Conservation (phyloP, 2,329 filamentous ascomycete genomes). For the Teratosphaeria nubilosa region DNA sequence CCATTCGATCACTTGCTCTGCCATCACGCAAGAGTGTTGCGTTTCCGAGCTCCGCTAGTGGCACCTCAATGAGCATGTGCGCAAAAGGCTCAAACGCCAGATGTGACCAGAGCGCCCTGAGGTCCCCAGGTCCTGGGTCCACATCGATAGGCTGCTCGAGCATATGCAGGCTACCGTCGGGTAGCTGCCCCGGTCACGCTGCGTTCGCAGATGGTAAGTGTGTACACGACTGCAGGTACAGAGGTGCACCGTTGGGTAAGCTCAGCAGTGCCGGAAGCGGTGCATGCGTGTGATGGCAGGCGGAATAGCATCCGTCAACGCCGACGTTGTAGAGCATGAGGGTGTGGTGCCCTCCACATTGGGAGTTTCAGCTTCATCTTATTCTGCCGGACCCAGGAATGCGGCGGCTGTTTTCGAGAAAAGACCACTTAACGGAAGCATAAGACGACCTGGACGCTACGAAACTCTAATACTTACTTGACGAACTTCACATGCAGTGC, state of each 20-base stretch:
- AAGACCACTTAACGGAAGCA: conserved; percentile 10
- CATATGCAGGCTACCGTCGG: conserved; percentile 21
- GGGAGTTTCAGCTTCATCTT: conserved; percentile 14
- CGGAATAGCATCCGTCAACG: background rate
- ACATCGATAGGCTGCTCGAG: conserved; percentile 10
- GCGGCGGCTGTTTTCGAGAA: conserved; percentile 6
- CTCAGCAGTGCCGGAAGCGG: background rate
- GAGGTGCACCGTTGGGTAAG: background rate
- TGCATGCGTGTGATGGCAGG: background rate
- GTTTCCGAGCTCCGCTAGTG: background rate
- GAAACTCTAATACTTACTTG: conserved; percentile 11
- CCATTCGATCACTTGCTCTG: background rate
- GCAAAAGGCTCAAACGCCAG: conserved; percentile 10
- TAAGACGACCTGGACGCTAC: conserved; percentile 2
- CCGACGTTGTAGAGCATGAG: background rate
- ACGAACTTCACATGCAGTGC: conserved; percentile 1
- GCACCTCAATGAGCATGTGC: background rate
- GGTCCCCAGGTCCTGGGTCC: conserved; percentile 9
- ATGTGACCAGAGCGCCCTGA: conserved; percentile 6
- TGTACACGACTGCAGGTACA: conserved; percentile 10
- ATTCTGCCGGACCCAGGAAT: conserved; percentile 16
- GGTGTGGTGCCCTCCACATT: background rate
- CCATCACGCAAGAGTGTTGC: background rate
- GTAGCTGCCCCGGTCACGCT: conserved; percentile 16
- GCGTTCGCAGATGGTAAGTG: conserved; percentile 24